Evolutionary conservation across 202 grass and related monocot genomes (phyloP).

Genomic region (Bolboschoenoplectus hybrid): DNA sequence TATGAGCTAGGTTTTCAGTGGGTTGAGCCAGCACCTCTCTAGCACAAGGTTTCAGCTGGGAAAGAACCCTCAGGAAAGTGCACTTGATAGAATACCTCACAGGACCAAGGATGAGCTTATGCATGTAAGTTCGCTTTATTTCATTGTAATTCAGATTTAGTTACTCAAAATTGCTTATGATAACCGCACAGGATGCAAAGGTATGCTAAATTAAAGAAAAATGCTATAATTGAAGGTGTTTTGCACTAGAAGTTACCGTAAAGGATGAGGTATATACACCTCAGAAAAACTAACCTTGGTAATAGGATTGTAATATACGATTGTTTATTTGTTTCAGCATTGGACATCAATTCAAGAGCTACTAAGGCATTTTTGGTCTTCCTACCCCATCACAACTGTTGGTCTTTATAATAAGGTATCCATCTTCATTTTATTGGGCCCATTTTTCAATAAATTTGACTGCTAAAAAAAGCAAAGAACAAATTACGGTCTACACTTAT

Average conservation of each 20-base stretch:
- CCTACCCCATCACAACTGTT: conserved; percentile 76
- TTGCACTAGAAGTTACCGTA: neutral
- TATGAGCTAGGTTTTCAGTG: conserved; percentile 97
- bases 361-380: conserved; percentile 94
- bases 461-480: neutral
- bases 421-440: conserved; percentile 6
- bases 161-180: conserved; percentile 1
- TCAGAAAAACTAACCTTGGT: conserved; percentile 26
- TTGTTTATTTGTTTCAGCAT: conserved; percentile 60
- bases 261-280: conserved; percentile 1
- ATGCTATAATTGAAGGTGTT: neutral
- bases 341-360: conserved; percentile 93
- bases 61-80: conserved; percentile 94
- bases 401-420: conserved; percentile 88
- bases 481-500: neutral
- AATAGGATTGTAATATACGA: conserved; percentile 33
- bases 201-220: neutral
- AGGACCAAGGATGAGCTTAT: conserved; percentile 82
- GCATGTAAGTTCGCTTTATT: conserved; percentile 70
- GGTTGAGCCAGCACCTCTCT: conserved; percentile 86
- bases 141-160: conserved; percentile 30
- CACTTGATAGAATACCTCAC: conserved; percentile 73
- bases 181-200: neutral
- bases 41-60: conserved; percentile 78
- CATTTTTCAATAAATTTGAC: neutral